A percentile compares a stretch with the other conserved stretches of the same genome.
Evolutionary conservation across 768 basidiomycete species (phyloP).

Genomic region (Porpolomopsis calyptriformis): DNA sequence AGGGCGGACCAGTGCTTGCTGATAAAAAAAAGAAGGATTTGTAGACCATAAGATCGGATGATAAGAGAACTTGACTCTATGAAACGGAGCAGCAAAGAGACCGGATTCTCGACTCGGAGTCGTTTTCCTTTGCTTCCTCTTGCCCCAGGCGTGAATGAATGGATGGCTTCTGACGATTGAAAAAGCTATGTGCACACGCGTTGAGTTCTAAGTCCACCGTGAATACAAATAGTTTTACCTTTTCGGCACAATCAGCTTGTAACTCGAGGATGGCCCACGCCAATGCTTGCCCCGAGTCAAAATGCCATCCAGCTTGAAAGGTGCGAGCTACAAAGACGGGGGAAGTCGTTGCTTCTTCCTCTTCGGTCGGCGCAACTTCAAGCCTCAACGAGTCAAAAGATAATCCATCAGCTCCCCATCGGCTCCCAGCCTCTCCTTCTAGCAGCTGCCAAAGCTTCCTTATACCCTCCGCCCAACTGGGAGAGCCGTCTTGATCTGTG

Average conservation of each 20-base stretch:
- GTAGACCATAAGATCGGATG: conserved; percentile 44
- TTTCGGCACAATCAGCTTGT: conserved; percentile 65
- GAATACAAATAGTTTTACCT: conserved; percentile 29
- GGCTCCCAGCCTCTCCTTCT: conserved; percentile 49
- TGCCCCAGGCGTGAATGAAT: conserved; percentile 22
- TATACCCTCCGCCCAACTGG: conserved; percentile 35
- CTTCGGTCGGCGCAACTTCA: conserved; percentile 23
- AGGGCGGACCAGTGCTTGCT: conserved; percentile 65
- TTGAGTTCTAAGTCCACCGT: conserved; percentile 1
- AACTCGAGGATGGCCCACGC: conserved; percentile 74
- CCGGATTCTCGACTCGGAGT: conserved; percentile 45
- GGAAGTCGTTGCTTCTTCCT: conserved; percentile 7
- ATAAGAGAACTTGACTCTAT: conserved; percentile 27
- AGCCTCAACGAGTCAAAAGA: conserved; percentile 58
- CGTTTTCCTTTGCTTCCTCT: conserved; percentile 37
- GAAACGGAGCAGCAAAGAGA: conserved; percentile 41
- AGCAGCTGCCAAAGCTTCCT: conserved; percentile 45
- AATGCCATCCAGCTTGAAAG: conserved; percentile 65
- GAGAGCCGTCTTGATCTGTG: conserved; percentile 19
- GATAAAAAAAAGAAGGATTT: conserved; percentile 77
- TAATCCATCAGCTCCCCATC: conserved; percentile 56
- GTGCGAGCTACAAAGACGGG: conserved; percentile 46
- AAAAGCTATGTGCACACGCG: conserved; percentile 44
- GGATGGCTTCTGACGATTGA: conserved; percentile 47
- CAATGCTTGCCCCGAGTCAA: conserved; percentile 58